Base-by-base conservation (phyloP, 371 early-diverging fungal species). In the Saksenaea vasiformis region DNA sequence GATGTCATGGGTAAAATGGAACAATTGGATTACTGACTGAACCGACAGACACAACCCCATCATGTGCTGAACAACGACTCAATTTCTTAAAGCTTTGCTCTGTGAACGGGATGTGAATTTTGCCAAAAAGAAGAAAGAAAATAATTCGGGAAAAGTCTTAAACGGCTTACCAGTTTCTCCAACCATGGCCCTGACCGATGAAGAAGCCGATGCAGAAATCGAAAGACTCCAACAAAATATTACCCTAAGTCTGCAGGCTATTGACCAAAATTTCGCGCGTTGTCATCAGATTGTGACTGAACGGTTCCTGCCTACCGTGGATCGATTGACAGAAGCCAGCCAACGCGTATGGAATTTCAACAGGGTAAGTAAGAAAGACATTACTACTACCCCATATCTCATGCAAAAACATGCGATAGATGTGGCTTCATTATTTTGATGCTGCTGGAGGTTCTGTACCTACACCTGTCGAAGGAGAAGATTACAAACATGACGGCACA, bases 231-330 rank as follows among this genome's bases (percentile, higher is more conserved):
- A 85, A 15, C 85, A 85, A 58, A 74, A 78, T 31, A 76, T 83
- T 22, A 85, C 85, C 9, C 61, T 78, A 37, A 77, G 76, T n/a
- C 60, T 85, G 11, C 82, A 83, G 64, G 72, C 69, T 1, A 80
- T 82, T 28, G 87, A 86, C 68, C 77, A 85, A 56, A 84, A 83
- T 64, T 86, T 86, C 64, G 75, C 85, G 0, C 61, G 69, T 53
- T 80, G 85, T 27, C 74, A 81, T 28, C 80, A 73, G 56, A 74
- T 82, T 38, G 72, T 83, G n/a, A 63, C 78, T 15, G 62, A 73
- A 38, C 74, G 70, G 47, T 74, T 83, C 17, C 60, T 83, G 7
- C 80, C 84, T 4, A 77, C 77, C 51, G 66, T 86, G 1, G 84
- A 86, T 22, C 69, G 70, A 24, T 84, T 73, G 47, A 67, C 74